Evolutionary conservation across 2,329 filamentous ascomycete species (phyloP).

Genomic region (Triangularia setosa): DNA sequence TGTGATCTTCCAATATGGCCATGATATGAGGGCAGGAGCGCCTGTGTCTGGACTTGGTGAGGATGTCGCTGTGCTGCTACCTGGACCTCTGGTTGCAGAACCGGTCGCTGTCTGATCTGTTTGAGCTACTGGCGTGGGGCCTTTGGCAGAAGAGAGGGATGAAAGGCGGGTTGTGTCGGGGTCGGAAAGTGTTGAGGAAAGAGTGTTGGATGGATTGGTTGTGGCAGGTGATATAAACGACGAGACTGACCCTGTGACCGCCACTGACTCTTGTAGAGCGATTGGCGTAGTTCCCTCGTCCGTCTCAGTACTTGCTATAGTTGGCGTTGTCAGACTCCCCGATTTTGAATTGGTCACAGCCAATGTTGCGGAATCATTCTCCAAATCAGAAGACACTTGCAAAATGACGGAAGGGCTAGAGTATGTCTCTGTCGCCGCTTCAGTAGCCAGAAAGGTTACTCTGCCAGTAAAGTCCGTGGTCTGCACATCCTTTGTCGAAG

Average conservation of each 20-base stretch:
- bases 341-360: background rate
- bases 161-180: background rate
- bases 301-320: background rate
- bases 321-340: background rate
- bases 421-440: background rate
- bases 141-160: background rate
- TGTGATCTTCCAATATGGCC: constrained; percentile 7
- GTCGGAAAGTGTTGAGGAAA: background rate
- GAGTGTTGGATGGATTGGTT: background rate
- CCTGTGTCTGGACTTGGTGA: background rate
- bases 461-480: background rate
- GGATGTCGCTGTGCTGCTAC: background rate
- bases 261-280: background rate
- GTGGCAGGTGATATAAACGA: background rate
- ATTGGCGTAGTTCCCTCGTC: background rate
- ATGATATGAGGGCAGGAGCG: background rate
- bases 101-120: background rate
- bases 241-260: background rate
- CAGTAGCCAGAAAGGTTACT: background rate
- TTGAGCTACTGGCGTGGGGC: background rate
- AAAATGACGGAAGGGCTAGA: background rate
- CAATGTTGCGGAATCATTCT: background rate
- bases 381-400: background rate
- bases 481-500: background rate
- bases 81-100: background rate